Conservation (phyloP, 2,329 filamentous ascomycete genomes). For the Calonectria pteridis region DNA sequence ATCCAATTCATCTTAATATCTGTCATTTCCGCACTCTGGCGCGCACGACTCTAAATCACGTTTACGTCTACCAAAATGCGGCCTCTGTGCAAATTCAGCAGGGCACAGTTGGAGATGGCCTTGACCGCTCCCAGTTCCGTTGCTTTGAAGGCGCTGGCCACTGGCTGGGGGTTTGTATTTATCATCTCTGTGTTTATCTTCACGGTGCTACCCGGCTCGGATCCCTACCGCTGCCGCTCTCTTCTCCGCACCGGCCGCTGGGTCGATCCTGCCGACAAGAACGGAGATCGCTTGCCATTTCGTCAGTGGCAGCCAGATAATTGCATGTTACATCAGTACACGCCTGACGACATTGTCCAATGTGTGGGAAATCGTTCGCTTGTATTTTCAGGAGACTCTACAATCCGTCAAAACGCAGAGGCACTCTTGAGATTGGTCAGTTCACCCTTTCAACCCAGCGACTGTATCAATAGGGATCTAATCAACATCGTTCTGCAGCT, state of each 20-base stretch:
- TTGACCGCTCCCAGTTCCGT: background rate
- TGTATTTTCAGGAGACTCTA: slow-evolving; percentile 70
- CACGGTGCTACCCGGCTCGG: slow-evolving; percentile 36
- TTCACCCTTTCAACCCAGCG: background rate
- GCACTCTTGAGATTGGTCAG: slow-evolving; percentile 10
- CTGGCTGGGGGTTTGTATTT: background rate
- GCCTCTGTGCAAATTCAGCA: background rate
- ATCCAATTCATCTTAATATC: background rate
- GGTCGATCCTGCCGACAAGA: slow-evolving; percentile 49
- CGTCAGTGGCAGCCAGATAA: slow-evolving; percentile 68
- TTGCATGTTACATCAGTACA: slow-evolving; percentile 69
- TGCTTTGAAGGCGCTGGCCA: background rate
- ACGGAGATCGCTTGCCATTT: slow-evolving; percentile 48
- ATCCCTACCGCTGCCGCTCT: slow-evolving; percentile 65
- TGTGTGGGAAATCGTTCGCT: slow-evolving; percentile 65
- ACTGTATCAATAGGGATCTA: background rate
- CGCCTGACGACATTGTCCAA: slow-evolving; percentile 59
- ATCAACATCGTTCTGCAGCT: background rate
- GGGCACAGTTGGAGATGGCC: background rate
- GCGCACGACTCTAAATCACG: background rate
- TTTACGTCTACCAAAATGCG: background rate
- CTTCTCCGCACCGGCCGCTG: slow-evolving; percentile 64
- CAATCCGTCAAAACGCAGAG: slow-evolving; percentile 69
- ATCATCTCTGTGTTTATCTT: background rate
- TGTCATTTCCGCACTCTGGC: background rate